A percentile compares a stretch with the other conserved stretches of the same genome.
phyloP scores from a whole-genome alignment of 768 basidiomycete species.

The Calocera cornea region DNA sequence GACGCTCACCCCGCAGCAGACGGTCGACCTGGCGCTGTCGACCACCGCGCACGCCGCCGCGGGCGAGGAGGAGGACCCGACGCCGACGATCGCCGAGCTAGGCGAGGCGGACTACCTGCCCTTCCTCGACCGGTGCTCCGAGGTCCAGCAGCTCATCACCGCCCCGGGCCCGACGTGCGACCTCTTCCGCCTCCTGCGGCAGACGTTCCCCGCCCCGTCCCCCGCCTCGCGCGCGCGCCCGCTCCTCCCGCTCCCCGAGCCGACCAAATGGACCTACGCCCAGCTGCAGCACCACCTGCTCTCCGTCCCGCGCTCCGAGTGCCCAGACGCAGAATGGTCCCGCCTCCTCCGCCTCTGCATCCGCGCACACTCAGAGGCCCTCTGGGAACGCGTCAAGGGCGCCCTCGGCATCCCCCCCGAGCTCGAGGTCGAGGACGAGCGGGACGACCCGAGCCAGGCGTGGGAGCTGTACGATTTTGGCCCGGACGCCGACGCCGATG shows the following conservation, averaged over 20 bases:
- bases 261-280: slow-evolving; percentile 53
- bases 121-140: slow-evolving; percentile 68
- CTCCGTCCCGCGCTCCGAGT: slow-evolving; percentile 44
- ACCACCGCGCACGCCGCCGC: not conserved
- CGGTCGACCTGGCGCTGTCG: slow-evolving; percentile 12
- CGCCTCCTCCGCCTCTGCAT: slow-evolving; percentile 61
- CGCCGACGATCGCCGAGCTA: slow-evolving; percentile 58
- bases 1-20: not conserved
- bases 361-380: slow-evolving; percentile 61
- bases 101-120: slow-evolving; percentile 70
- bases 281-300: slow-evolving; percentile 61
- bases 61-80: slow-evolving; percentile 17
- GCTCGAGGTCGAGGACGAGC: slow-evolving; percentile 30
- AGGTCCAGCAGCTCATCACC: slow-evolving; percentile 56
- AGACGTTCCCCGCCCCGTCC: slow-evolving; percentile 33
- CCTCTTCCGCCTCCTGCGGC: slow-evolving; percentile 56
- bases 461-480: slow-evolving; percentile 10
- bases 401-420: slow-evolving; percentile 80
- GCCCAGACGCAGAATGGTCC: slow-evolving; percentile 61
- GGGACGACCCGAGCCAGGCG: slow-evolving; percentile 30
- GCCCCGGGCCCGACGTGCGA: slow-evolving; percentile 47
- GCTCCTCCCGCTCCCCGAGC: slow-evolving; percentile 36
- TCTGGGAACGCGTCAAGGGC: slow-evolving; percentile 84
- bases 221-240: slow-evolving; percentile 20
- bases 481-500: slow-evolving; percentile 14